phyloP scores from a whole-genome alignment of 78 protist species.

The Protostelium mycophagum region DNA sequence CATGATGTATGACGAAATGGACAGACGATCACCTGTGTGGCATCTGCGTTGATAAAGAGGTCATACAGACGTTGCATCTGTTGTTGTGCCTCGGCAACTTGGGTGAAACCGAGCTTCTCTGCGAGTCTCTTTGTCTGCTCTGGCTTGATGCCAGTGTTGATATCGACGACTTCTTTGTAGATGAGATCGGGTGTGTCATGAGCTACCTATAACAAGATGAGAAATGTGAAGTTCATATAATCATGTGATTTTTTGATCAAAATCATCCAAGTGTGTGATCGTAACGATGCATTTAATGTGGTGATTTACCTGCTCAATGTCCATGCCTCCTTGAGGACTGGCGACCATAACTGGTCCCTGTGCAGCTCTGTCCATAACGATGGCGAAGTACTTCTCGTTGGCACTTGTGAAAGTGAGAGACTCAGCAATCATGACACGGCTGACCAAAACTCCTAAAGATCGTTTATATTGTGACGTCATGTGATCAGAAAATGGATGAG shows the following conservation, averaged over 20 bases:
- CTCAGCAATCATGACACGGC: conserved; percentile 67
- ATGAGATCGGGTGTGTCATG: conserved; percentile 65
- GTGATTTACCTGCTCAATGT: conserved; percentile 86
- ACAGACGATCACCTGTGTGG: conserved; percentile 47
- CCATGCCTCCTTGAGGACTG: conserved; percentile 88
- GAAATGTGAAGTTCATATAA: background rate
- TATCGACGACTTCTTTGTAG: conserved; percentile 74
- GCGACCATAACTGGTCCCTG: conserved; percentile 67
- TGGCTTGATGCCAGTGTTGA: conserved; percentile 65
- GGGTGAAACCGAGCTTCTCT: conserved; percentile 53
- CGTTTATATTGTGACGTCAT: no score
- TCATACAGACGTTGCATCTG: conserved; percentile 75
- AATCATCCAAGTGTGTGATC: background rate
- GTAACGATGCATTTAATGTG: background rate
- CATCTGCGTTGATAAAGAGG: conserved; percentile 71
- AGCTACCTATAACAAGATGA: conserved; percentile 35
- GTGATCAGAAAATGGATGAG: background rate
- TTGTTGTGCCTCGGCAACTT: conserved; percentile 55
- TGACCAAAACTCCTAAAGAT: conserved; percentile 7
- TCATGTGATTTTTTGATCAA: background rate
- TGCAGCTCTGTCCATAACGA: conserved; percentile 87
- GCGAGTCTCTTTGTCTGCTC: conserved; percentile 68
- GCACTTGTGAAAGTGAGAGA: conserved; percentile 22
- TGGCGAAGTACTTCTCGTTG: conserved; percentile 93
- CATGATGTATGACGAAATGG: background rate